Base-by-base conservation (phyloP, 1,139 yeast species). In the Sugiyamaella grinbergsii region DNA sequence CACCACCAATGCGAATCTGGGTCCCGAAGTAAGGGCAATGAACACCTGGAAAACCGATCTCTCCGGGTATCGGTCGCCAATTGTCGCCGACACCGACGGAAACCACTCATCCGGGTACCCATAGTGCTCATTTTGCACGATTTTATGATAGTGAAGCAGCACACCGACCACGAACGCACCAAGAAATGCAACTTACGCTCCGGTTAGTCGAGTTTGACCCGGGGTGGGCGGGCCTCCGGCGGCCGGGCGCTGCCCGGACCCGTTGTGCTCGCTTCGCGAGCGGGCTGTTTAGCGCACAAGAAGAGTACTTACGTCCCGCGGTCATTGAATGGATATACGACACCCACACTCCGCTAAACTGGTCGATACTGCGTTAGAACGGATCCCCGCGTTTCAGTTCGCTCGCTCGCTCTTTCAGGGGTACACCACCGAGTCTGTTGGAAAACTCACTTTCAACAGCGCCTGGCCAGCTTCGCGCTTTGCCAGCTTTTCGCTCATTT, bases 91-190 rank as follows among this genome's bases (percentile, higher is more conserved):
- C 1, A 93, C 98, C 62, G 95, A 85, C 1, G 98, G 98, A 64
- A 93, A 91, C 98, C 98, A 93, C 69, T 93, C 98, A 54, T 90
- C 94, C 1, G 98, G 98, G 65, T 88, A 93, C 0, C 96, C 95
- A 64, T 75, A 91, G 56, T 81, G 80, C 41, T 93, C 85, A 67
- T 93, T 93, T 62, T 83, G 76, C 10, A 93, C 96, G 63, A 93
- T 93, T 67, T 93, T 91, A 55, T 85, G 73, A 67, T 83, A 90
- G 68, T 90, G 97, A 13, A 90, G 74, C 53, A 73, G 73, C 58
- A 80, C 80, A 4, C 96, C 97, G 33, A 86, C 81, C 0, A 76
- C 67, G 32, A 90, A 74, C 1, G 97, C 96, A 0, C 82, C 78
- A 5, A 85, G 45, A 63, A 90, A 90, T 1, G 96, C 95, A 40